Base-by-base conservation (phyloP, 1,284 basidiomycete species). In the Naganishia liquefaciens region DNA sequence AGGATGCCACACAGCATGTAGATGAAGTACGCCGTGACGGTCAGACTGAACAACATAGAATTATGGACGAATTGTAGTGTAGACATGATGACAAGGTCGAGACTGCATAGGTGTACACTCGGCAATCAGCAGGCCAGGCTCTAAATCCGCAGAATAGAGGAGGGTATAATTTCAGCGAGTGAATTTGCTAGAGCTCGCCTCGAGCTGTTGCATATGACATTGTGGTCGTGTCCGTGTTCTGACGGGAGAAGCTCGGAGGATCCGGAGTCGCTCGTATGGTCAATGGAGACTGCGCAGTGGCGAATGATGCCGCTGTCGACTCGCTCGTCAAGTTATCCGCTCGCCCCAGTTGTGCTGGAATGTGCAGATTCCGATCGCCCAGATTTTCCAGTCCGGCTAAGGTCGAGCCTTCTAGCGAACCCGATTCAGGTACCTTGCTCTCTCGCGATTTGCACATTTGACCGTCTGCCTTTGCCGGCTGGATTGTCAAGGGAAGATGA, bases 191-290 rank as follows among this genome's bases (percentile, higher is more conserved):
- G 21, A 60, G 19, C 9, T 40, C 25, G 10, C 57, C 47, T 11
- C 10, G 23, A 9, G 57, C 57, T n/a, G 57, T 60, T 19, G 46
- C 57, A 27, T 60, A 60, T 23, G 57, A 60, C 57, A 50, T 60
- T 19, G 28, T 50, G 6, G 57, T 60, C 28, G 37, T 5, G 11
- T 60, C 57, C 19, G 57, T 60, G 33, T 60, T 37, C 25, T 60
- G 57, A 15, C 57, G 46, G 17, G 33, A 15, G 15, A 60, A 25
- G 15, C 10, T 46, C 13, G 57, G 57, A 49, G 23, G 15, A 27
- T 17, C 39, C 23, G 46, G 9, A 37, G 5, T 23, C 19, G 46
- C 23, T 46, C 47, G 46, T n/a, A 58, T 23, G 11, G 55, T 58
- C 2, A 28, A 15, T n/a, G 25, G 23, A 15, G 44, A 58, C 5